Base-by-base conservation (phyloP, 1,284 basidiomycete genomes). In the Moniliophthora roreri region DNA sequence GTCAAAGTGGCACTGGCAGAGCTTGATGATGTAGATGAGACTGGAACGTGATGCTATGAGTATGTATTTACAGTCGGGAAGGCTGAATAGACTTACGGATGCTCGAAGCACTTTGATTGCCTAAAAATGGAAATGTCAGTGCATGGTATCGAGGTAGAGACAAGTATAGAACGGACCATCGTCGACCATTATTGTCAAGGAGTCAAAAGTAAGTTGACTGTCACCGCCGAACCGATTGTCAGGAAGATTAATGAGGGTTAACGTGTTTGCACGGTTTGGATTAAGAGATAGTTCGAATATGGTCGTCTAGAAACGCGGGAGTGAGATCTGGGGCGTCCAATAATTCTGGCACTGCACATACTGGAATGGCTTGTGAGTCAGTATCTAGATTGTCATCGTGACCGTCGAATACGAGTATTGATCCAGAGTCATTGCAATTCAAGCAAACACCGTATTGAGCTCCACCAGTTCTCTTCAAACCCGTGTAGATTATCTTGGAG, bases 191-290 rank as follows among this genome's bases (percentile, higher is more conserved):
- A 68, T 57, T 2, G 60, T 50, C 11, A 72, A 50, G 26, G 63
- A 63, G 26, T 64, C 59, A 37, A 73, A 69, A 5, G 64, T 71
- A 40, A 72, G 57, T 50, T 63, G 53, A 38, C 69, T 66, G 18
- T 54, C 54, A 34, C 58, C 55, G 26, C 58, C 58, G 49, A 63
- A 65, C 18, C 50, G 41, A 26, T 49, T 48, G 51, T 66, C 66
- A 18, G 60, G 58, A 26, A 70, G 54, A 47, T 72, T 72, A 50
- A 64, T 58, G 2, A 72, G 66, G 11, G 50, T 52, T 21, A 73
- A 58, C 11, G 59, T 55, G 52, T 72, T 71, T 16, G 59, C 37
- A 4, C 36, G 48, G 4, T 56, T 58, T 1, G 66, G 63, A 45
- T 71, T 64, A 34, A 72, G 48, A 10, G 54, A 49, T 36, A 66